A percentile compares a stretch with the other conserved stretches of the same genome.
Conservation (phyloP, 306 rosid genomes). For the Vachellia pachyceras region DNA sequence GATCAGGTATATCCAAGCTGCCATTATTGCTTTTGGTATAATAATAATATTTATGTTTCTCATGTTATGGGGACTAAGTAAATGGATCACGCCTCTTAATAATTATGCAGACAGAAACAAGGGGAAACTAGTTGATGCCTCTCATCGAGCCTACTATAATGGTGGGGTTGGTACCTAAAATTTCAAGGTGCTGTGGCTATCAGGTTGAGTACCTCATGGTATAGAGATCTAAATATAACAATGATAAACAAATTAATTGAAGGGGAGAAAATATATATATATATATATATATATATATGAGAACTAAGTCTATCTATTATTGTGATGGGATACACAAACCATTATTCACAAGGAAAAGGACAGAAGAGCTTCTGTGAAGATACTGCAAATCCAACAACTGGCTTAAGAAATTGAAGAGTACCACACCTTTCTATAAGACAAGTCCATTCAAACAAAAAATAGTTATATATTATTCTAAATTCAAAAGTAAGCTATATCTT, state of each 20-base stretch:
- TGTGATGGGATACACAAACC: slow-evolving; percentile 22
- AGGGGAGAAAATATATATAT: too few relatives aligned
- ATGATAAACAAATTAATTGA: slow-evolving; percentile 4
- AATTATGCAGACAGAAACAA: neutral
- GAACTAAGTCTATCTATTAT: slow-evolving; percentile 7
- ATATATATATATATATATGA: neutral
- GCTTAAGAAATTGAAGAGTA: slow-evolving; percentile 42
- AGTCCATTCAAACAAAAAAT: slow-evolving; percentile 49
- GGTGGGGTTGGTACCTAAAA: slow-evolving; percentile 18
- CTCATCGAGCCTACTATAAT: slow-evolving; percentile 10
- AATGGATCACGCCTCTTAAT: slow-evolving; percentile 22
- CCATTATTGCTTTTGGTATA: slow-evolving; percentile 28
- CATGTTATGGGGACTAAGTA: slow-evolving; percentile 7
- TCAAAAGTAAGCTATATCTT: slow-evolving; percentile 47
- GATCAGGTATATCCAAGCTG: slow-evolving; percentile 20
- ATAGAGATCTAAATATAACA: neutral
- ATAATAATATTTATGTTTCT: slow-evolving; percentile 3
- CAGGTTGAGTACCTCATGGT: neutral
- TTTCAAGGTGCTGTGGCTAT: slow-evolving; percentile 10
- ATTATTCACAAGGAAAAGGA: slow-evolving; percentile 34
- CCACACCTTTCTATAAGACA: slow-evolving; percentile 63
- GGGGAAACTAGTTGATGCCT: slow-evolving; percentile 5
- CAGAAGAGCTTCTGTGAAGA: slow-evolving; percentile 41
- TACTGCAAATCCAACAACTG: slow-evolving; percentile 39
- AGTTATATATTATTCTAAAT: slow-evolving; percentile 33